Conservation (phyloP, 73 alveolate genomes). For the Paramecium bursaria region DNA sequence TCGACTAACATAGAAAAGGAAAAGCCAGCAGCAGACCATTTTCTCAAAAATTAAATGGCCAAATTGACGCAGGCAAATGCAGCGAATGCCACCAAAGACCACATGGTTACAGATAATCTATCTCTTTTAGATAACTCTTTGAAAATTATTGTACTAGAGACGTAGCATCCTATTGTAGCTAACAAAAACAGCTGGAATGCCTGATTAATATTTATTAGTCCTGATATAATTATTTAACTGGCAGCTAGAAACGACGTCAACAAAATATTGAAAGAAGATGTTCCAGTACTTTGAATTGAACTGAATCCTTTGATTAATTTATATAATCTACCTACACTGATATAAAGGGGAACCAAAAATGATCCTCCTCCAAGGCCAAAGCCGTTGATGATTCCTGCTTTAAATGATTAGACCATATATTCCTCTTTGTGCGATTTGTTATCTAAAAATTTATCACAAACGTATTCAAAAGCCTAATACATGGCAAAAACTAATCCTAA, state of each 20-base stretch:
- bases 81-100: constrained; percentile 37
- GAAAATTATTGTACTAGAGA: constrained; percentile 2
- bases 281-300: background rate
- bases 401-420: constrained; percentile 17
- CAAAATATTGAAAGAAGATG: background rate
- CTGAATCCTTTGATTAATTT: constrained; percentile 9
- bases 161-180: constrained; percentile 39
- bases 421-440: constrained; percentile 20
- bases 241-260: background rate
- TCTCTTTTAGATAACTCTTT: constrained; percentile 23
- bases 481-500: background rate
- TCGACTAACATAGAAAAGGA: too few species aligned
- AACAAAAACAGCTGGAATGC: background rate
- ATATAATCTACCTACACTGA: background rate
- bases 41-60: constrained; percentile 1
- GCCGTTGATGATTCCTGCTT: constrained; percentile 52
- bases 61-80: constrained; percentile 33
- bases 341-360: constrained; percentile 29
- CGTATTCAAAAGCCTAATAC: background rate
- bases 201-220: background rate
- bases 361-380: constrained; percentile 56
- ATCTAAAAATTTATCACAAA: constrained; percentile 21
- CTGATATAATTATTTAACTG: background rate
- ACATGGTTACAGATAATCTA: constrained; percentile 34
- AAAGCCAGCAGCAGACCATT: constrained; percentile 52